Conservation (phyloP, 208 protist species). For the Acanthamoeba lenticulata region DNA sequence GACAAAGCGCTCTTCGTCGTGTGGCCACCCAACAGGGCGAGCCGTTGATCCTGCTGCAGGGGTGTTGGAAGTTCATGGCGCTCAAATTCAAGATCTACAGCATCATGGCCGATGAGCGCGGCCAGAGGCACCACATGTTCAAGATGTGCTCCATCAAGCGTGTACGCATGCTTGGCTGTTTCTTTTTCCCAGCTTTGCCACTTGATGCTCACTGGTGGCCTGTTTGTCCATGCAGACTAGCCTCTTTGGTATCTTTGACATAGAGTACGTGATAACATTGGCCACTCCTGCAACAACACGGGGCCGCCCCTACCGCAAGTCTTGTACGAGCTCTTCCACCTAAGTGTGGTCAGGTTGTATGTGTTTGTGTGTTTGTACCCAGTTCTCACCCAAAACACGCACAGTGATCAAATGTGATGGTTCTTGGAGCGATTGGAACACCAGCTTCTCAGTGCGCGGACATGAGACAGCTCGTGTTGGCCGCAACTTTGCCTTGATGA, state of each 20-base stretch:
- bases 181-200: not conserved
- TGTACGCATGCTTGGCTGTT: not conserved
- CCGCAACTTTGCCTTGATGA: conserved; percentile 60
- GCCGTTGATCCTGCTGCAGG: conserved; percentile 29
- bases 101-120: not conserved
- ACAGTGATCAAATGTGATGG: conserved; percentile 51
- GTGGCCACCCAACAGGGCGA: not conserved
- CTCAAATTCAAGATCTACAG: conserved; percentile 50
- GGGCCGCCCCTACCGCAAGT: not conserved
- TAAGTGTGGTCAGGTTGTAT: too few relatives aligned
- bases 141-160: conserved; percentile 60
- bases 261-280: not conserved
- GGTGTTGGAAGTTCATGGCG: conserved; percentile 31
- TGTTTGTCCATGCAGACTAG: not conserved
- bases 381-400: not conserved
- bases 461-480: not conserved
- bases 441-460: not conserved
- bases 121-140: conserved; percentile 3
- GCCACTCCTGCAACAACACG: not conserved
- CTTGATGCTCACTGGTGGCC: not conserved
- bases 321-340: not conserved
- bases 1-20: too few relatives aligned
- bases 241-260: not conserved
- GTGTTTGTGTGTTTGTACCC: not conserved
- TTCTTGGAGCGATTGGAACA: conserved; percentile 34